Base-by-base conservation (phyloP, 305 asterid species). In the Fraxinus paxiana region DNA sequence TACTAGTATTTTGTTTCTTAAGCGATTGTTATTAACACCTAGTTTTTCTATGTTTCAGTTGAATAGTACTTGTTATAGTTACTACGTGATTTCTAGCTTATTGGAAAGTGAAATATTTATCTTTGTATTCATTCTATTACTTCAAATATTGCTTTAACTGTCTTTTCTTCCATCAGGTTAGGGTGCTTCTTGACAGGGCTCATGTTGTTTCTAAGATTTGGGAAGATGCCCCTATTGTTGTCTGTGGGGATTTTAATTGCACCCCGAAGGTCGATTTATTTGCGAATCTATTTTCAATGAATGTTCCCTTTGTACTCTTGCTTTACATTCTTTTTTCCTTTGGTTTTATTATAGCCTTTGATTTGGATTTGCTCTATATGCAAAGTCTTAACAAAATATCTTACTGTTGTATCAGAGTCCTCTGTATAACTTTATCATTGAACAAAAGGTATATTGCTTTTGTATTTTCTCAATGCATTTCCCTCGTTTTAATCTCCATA, bases 201-300 rank as follows among this genome's bases (percentile, higher is more conserved):
- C 80, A 89, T 86, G 89, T 89, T 83, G 89, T 94, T 85, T 92
- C 98, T 73, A 96, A 90, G 88, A 95, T 88, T 87, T 96, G 99
- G 99, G 92, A 90, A 87, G 92, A 90, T 84, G 96, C 98, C 86
- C 97, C 98, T 77, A 51, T 96, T 48, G 88, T 94, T 81, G 72
- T 96, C 77, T 96, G 99, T 89, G 99, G 99, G 79, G 99, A 96
- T 88, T 96, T 96, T 87, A 96, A 96, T 91, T 89, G 97, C 90
- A 96, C 97, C 41, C 99, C 99, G 2, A 86, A 92, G 97, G 99
- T 94, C 38, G 67, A 34, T 81, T 87, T 74, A 12, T 81, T 80
- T 38, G 48, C 79, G 69, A 83, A 18, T 77, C 30, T 71, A 70
- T 77, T 75, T 65, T 24, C 56, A 48, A 26, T 77, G 4, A 71